phyloP scores from a whole-genome alignment of 2,329 filamentous ascomycete genomes.

The Sclerotinia nivalis region DNA sequence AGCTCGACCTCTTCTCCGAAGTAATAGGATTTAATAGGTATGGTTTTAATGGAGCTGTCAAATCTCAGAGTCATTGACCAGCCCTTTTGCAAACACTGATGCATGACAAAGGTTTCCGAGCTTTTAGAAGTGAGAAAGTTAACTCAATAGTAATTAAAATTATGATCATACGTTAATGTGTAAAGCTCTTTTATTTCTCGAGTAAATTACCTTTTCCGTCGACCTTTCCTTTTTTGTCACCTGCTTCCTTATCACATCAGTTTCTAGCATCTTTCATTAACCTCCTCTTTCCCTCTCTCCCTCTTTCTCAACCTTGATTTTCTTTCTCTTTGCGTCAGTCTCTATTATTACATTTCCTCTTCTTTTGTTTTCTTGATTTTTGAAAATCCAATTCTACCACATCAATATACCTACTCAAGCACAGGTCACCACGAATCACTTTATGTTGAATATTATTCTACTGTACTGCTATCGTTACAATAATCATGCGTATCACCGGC shows the following conservation, averaged over 20 bases:
- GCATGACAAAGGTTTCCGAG: neutral
- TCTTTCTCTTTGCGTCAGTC: neutral
- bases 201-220: neutral
- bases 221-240: neutral
- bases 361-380: no score
- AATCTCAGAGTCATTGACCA: neutral
- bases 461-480: neutral
- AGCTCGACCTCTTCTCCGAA: no score
- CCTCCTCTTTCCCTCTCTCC: neutral
- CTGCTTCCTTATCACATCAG: neutral
- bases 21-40: neutral
- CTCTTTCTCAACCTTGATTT: neutral
- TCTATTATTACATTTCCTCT: no score
- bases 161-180: neutral
- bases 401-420: neutral
- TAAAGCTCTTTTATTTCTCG: neutral
- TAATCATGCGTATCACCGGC: rapidly evolving
- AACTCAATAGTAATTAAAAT: neutral
- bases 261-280: neutral
- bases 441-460: neutral
- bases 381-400: neutral
- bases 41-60: neutral
- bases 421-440: neutral
- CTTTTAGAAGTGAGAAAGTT: neutral
- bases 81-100: neutral